These are phyloP conservation scores for Yamadazyma sp. DNA, from an alignment of 805 yeast species.

Conservation along the genomic window DNA sequence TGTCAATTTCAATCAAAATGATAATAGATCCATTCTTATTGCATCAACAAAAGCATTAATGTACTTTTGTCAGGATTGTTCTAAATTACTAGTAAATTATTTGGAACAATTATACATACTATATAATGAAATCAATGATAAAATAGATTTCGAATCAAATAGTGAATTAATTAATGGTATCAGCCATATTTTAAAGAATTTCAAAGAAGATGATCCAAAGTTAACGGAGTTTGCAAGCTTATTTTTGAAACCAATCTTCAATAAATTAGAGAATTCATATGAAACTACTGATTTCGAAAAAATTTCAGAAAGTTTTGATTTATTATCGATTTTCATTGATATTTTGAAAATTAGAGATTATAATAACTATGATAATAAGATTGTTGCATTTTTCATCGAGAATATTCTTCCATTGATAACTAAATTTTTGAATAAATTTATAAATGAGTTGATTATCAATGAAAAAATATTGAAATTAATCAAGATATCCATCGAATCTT, in stretches of 20 bases:
- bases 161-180: slow-evolving; percentile 87
- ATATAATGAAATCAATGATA: slow-evolving; percentile 51
- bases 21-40: slow-evolving; percentile 51
- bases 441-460: slow-evolving; percentile 59
- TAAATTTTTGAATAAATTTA: slow-evolving; percentile 49
- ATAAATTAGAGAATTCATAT: slow-evolving; percentile 34
- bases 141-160: slow-evolving; percentile 64
- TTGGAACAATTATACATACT: slow-evolving; percentile 74
- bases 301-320: slow-evolving; percentile 70
- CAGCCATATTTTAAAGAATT: slow-evolving; percentile 72
- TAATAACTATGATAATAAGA: slow-evolving; percentile 42
- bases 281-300: slow-evolving; percentile 31
- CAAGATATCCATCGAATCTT: slow-evolving; percentile 62
- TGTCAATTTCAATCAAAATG: slow-evolving; percentile 9
- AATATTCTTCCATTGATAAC: slow-evolving; percentile 57
- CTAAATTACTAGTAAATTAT: slow-evolving; percentile 57
- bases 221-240: slow-evolving; percentile 53
- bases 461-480: slow-evolving; percentile 73
- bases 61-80: slow-evolving; percentile 93
- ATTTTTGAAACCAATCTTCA: slow-evolving; percentile 67
- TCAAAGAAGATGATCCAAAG: slow-evolving; percentile 42
- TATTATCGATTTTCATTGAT: slow-evolving; percentile 57
- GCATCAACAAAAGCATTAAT: slow-evolving; percentile 93
- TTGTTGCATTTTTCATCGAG: slow-evolving; percentile 51
- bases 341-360: slow-evolving; percentile 50